Evolutionary conservation across 176 grass and related monocot species (phyloP).

Genomic region (Rhynchospora breviuscula): DNA sequence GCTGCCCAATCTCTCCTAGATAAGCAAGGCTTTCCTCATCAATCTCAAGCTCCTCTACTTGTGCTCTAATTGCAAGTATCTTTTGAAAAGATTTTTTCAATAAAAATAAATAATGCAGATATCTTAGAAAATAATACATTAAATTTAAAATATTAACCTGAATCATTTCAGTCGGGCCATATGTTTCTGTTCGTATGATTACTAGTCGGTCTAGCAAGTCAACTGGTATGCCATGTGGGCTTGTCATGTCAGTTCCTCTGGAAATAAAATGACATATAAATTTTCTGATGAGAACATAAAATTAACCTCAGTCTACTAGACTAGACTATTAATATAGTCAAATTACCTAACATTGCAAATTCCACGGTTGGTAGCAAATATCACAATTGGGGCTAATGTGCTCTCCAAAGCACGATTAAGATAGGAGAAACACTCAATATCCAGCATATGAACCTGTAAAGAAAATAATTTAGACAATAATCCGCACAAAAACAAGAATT

Average conservation of each 20-base stretch:
- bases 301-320: neutral
- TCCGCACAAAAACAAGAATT: neutral
- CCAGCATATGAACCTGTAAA: constrained; percentile 88
- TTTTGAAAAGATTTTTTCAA: constrained; percentile 24
- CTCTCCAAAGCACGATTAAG: constrained; percentile 94
- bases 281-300: constrained; percentile 3
- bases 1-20: constrained; percentile 84
- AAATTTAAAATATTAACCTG: constrained; percentile 46
- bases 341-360: constrained; percentile 87
- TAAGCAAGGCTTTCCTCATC: constrained; percentile 94
- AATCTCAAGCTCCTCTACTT: constrained; percentile 91
- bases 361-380: constrained; percentile 88
- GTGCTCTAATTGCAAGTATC: constrained; percentile 90
- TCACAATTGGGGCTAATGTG: constrained; percentile 80
- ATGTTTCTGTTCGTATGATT: constrained; percentile 84
- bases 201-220: constrained; percentile 93
- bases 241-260: constrained; percentile 97
- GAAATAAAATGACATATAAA: constrained; percentile 26
- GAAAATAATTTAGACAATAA: neutral
- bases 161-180: constrained; percentile 89
- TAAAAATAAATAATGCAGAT: constrained; percentile 12
- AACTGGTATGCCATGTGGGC: constrained; percentile 88
- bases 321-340: constrained; percentile 4
- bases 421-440: constrained; percentile 96
- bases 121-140: constrained; percentile 26